Evolutionary conservation across 192 early-diverging fungal species (phyloP), one percentile per base, ranked within the genome.

Genomic region (Diversispora epigaea): DNA sequence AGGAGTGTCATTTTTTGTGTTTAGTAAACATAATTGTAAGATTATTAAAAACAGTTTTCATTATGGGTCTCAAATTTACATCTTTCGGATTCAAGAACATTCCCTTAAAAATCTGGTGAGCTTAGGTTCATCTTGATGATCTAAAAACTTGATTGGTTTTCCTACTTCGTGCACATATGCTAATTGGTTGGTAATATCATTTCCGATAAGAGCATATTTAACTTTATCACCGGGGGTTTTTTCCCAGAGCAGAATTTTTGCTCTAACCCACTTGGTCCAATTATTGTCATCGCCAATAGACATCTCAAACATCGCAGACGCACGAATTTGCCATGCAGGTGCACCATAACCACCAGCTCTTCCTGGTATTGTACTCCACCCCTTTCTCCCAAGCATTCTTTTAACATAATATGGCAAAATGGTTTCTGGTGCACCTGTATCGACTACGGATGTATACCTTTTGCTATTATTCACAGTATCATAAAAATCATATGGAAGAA

Each of bases 131-230:
- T 65, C 63, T 19, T 4, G 12, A 65, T 2, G 9, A 21, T 65
- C 43, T 21, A 65, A 65, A 45, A 65, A 46, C 43, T 65, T 65
- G 17, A 65, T n/a, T 45, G 63, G 63, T 19, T 40, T 45, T 4
- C 14, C 32, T 0, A 43, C n/a, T 19, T 46, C 64, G 9, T 66
- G 44, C 3, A 46, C 44, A 46, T 66, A 65, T 2, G 43, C 63
- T 8, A 72, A 22, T 72, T 72, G 41, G 11, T 72, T 56, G 11
- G 71, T 61, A 72, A 72, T 56, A 72, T 72, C 71, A 47, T 72
- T 72, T 55, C 71, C 54, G 25, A 72, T n/a, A 32, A 72, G 71
- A n/a, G 71, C 71, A 61, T 73, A 44, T 55, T 17, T 54, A 9
- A 71, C 70, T 22, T 57, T 21, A 56, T 72, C 10, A 3, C 71